Conservation (phyloP, 73 alveolate genomes). For the Tetrahymena malaccensis region DNA sequence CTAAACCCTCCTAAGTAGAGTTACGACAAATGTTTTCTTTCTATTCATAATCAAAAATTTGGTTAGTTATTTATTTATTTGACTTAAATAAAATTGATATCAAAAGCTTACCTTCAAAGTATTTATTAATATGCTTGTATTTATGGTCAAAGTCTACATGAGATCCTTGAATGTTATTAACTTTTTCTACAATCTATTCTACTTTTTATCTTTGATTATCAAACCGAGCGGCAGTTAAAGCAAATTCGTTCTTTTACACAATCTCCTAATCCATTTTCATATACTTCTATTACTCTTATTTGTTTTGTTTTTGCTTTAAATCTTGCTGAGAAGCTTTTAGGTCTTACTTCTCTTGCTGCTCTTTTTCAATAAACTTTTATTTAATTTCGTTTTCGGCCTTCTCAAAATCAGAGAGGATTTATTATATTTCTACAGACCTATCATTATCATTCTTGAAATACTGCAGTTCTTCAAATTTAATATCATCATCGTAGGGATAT, state of each 20-base stretch:
- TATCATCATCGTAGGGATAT: neutral
- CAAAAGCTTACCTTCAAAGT: neutral
- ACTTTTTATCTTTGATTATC: neutral
- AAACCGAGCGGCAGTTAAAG: neutral
- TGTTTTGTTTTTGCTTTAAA: neutral
- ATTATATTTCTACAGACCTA: neutral
- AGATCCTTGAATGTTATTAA: neutral
- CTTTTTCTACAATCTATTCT: neutral
- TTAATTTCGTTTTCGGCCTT: neutral
- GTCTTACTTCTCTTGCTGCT: neutral
- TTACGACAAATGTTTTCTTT: neutral
- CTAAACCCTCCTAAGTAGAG: neutral
- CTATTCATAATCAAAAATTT: neutral
- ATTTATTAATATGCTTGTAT: neutral
- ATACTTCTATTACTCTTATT: neutral
- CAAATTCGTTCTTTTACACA: neutral
- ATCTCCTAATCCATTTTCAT: neutral
- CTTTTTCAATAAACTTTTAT: neutral
- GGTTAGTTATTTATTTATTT: neutral
- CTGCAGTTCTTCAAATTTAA: neutral
- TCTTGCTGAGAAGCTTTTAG: neutral
- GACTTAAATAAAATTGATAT: neutral
- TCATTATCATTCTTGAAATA: neutral
- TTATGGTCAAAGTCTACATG: neutral
- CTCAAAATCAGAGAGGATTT: neutral